A percentile compares a stretch with the other conserved stretches of the same genome.
These are phyloP conservation scores for Aspergillus ochraceoroseus DNA, from an alignment of 2,329 filamentous ascomycete genomes.

Conservation along the genomic window DNA sequence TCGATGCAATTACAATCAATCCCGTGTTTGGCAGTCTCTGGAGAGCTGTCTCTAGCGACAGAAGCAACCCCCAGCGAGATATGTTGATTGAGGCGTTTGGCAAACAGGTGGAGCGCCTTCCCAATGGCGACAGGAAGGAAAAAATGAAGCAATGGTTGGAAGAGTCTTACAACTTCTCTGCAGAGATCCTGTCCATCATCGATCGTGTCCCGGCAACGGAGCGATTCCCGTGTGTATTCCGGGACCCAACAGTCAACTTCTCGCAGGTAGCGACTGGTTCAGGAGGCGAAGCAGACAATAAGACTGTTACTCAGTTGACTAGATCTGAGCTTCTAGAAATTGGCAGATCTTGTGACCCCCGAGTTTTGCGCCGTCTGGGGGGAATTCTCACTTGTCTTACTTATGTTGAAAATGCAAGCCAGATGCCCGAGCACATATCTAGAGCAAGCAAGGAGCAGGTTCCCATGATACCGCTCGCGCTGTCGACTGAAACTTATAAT, in stretches of 20 bases:
- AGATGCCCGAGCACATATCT: conserved; percentile 46
- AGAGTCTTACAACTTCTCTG: conserved; percentile 49
- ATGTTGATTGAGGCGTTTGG: conserved; percentile 44
- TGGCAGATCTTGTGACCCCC: conserved; percentile 48
- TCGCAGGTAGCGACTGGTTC: conserved; percentile 21
- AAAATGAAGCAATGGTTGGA: conserved; percentile 49
- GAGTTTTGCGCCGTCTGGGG: conserved; percentile 47
- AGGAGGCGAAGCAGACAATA: conserved; percentile 17
- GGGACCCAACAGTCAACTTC: conserved; percentile 49
- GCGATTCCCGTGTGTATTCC: conserved; percentile 47
- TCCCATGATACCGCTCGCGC: conserved; percentile 44
- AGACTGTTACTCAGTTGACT: too few relatives aligned
- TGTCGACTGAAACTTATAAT: conserved; percentile 36
- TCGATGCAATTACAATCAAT: conserved; percentile 46
- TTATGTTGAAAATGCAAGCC: conserved; percentile 40
- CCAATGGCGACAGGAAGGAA: conserved; percentile 30
- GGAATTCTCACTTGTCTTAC: conserved; percentile 47
- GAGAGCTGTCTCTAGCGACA: conserved; percentile 49
- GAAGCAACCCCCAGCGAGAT: conserved; percentile 40
- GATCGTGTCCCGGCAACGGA: conserved; percentile 36
- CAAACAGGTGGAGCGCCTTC: conserved; percentile 37
- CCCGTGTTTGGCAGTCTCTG: conserved; percentile 51
- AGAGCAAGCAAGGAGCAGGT: conserved; percentile 27
- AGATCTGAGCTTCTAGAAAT: conserved; percentile 53
- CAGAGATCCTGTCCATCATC: conserved; percentile 43